phyloP scores from a whole-genome alignment of 495 filamentous ascomycete species.

The Chaetomium fimeti region DNA sequence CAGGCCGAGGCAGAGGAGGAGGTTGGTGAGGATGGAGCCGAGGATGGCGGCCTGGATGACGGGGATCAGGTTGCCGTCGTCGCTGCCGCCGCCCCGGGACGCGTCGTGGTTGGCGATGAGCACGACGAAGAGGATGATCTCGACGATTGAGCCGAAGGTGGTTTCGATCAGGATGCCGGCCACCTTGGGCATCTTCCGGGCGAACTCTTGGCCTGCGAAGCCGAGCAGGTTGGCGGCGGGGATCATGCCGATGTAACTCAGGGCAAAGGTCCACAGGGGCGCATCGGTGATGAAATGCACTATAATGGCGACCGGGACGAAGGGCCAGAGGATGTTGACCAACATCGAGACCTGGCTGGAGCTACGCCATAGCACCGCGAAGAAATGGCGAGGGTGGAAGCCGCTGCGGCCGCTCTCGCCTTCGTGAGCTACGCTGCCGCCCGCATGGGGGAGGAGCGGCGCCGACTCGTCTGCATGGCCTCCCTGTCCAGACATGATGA shows the following conservation, averaged over 20 bases:
- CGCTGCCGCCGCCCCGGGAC: not conserved
- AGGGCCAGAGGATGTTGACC: not conserved
- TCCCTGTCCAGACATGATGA: not conserved
- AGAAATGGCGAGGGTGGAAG: not conserved
- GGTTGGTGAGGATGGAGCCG: conserved; percentile 38
- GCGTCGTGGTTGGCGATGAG: conserved; percentile 1
- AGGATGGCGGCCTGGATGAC: conserved; percentile 29
- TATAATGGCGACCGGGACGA: not conserved
- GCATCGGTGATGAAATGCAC: not conserved
- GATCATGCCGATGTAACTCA: conserved; percentile 41
- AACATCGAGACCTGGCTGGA: conserved; percentile 3
- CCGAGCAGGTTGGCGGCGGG: conserved; percentile 84
- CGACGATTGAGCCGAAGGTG: not conserved
- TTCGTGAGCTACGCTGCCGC: not conserved
- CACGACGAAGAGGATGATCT: conserved; percentile 4
- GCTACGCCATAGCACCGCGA: conserved; percentile 3
- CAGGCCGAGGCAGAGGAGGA: conserved; percentile 37
- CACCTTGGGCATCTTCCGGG: conserved; percentile 74
- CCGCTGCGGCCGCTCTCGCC: conserved; percentile 5
- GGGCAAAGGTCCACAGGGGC: not conserved
- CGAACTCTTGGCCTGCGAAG: conserved; percentile 77
- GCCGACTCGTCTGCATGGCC: not conserved
- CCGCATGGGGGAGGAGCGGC: not conserved
- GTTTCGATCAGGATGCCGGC: conserved; percentile 59
- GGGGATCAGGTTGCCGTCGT: not conserved